Evolutionary conservation across 306 rosid genomes (phyloP).

Genomic region (Hippophae tibetana): DNA sequence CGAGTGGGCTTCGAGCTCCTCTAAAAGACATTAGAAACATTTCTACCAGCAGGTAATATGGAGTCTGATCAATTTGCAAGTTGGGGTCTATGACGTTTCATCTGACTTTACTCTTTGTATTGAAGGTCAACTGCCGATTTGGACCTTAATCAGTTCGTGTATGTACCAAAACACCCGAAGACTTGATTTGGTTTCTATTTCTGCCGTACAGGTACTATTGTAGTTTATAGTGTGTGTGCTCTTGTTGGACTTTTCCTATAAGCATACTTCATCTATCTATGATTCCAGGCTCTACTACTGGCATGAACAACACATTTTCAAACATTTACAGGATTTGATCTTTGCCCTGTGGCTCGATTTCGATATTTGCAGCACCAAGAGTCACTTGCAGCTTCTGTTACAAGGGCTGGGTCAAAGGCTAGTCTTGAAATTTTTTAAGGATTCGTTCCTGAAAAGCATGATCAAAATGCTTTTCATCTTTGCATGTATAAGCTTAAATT

Average conservation of each 20-base stretch:
- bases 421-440: slow-evolving; percentile 15
- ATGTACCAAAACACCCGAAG: slow-evolving; percentile 38
- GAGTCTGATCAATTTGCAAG: slow-evolving; percentile 11
- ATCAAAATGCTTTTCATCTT: slow-evolving; percentile 2
- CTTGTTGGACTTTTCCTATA: too few species aligned
- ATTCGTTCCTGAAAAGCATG: slow-evolving; percentile 10
- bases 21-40: slow-evolving; percentile 54
- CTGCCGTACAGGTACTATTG: too few species aligned
- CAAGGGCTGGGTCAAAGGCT: slow-evolving; percentile 4
- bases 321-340: too few species aligned
- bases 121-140: slow-evolving; percentile 27
- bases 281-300: too few species aligned
- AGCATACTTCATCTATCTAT: too few species aligned
- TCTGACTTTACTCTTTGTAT: slow-evolving; percentile 17
- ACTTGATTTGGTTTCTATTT: slow-evolving; percentile 10
- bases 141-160: slow-evolving; percentile 51
- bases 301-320: too few species aligned
- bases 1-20: slow-evolving; percentile 93
- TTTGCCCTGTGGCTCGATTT: too few species aligned
- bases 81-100: slow-evolving; percentile 9
- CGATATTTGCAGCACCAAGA: slow-evolving; percentile 18
- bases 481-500: slow-evolving; percentile 13
- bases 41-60: slow-evolving; percentile 35
- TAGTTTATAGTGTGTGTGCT: too few species aligned
- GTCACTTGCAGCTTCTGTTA: slow-evolving; percentile 9